Evolutionary conservation across 78 protist species (phyloP).

Genomic region (Dictyostelium citrinum): DNA sequence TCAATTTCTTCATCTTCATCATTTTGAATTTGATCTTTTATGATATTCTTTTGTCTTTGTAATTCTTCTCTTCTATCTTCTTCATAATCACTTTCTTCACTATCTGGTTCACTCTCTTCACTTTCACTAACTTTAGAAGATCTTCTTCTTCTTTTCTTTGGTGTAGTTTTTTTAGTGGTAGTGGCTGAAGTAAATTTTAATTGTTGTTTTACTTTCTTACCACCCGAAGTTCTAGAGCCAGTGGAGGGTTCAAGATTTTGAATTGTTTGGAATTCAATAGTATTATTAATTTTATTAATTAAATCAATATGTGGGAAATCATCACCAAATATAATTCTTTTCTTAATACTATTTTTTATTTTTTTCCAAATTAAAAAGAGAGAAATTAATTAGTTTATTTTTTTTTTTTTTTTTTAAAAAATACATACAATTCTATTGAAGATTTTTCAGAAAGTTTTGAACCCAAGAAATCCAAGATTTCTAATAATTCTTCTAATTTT

Average conservation of each 20-base stretch:
- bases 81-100: background rate
- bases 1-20: background rate
- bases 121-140: background rate
- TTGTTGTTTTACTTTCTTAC: background rate
- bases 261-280: background rate
- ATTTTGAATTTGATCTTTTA: background rate
- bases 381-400: background rate
- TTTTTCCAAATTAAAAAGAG: too few relatives aligned
- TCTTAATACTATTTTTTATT: background rate
- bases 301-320: background rate
- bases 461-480: background rate
- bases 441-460: slow-evolving; percentile 4
- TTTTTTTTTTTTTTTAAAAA: background rate
- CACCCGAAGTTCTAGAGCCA: background rate
- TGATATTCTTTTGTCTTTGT: background rate
- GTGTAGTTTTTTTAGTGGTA: background rate
- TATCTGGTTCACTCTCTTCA: background rate
- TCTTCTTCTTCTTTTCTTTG: slow-evolving; percentile 1
- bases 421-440: background rate
- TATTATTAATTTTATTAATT: background rate
- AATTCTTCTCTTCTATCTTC: background rate
- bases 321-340: background rate
- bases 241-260: background rate
- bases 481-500: background rate
- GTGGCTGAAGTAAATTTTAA: background rate